Evolutionary conservation across 768 basidiomycete species (phyloP).

Genomic region (Termitomyces sp.): DNA sequence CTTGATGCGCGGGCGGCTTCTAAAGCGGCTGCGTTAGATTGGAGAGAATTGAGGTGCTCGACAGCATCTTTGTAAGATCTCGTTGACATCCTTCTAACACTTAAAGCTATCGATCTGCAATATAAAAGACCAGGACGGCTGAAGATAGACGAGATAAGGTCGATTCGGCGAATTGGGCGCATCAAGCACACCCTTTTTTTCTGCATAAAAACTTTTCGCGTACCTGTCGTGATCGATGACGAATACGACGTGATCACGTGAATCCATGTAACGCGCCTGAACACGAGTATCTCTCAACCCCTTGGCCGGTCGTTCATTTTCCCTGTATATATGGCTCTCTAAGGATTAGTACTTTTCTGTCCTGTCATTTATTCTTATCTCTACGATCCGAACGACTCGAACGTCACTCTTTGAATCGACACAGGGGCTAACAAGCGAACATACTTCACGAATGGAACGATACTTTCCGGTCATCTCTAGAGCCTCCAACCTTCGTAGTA

Average conservation of each 20-base stretch:
- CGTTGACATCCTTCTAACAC: constrained; percentile 47
- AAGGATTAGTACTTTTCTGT: neutral
- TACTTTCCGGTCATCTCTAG: constrained; percentile 23
- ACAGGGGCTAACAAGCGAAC: neutral
- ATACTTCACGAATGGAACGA: constrained; percentile 16
- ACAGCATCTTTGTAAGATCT: constrained; percentile 74
- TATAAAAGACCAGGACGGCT: constrained; percentile 7
- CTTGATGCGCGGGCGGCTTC: constrained; percentile 72
- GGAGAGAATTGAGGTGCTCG: constrained; percentile 70
- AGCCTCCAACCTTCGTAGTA: constrained; percentile 9
- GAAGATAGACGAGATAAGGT: constrained; percentile 16
- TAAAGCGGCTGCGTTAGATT: constrained; percentile 91
- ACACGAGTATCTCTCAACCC: neutral
- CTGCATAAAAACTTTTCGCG: constrained; percentile 9
- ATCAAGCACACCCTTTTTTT: neutral
- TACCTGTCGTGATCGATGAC: neutral
- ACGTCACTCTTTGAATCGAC: neutral
- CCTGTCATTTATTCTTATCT: neutral
- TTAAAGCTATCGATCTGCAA: neutral
- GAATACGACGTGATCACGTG: constrained; percentile 13
- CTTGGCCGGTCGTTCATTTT: neutral
- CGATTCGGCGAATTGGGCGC: constrained; percentile 9
- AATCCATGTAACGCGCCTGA: neutral
- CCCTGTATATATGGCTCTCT: constrained; percentile 7
- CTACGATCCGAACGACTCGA: neutral